Conservation (phyloP, 192 early-diverging fungal species). For the Entophlyctis luteolus region DNA sequence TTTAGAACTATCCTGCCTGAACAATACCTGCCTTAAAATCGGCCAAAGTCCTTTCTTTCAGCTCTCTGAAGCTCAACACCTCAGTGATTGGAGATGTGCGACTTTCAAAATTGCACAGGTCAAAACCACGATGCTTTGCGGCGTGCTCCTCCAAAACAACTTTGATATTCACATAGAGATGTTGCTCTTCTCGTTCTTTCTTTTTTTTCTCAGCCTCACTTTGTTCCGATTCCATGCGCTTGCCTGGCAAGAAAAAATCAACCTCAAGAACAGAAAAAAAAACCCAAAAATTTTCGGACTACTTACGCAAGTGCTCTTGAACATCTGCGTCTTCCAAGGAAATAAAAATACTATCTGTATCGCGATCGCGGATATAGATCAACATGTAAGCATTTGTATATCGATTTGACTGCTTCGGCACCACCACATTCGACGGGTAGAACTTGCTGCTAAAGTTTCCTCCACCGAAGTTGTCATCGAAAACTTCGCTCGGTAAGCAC, state of each 20-base stretch:
- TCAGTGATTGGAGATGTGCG: constrained; percentile 35
- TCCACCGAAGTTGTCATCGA: constrained; percentile 94
- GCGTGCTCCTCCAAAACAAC: constrained; percentile 70
- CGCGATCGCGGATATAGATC: constrained; percentile 85
- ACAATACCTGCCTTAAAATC: constrained; percentile 25
- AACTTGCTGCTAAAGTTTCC: constrained; percentile 45
- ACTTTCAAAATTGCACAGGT: constrained; percentile 74
- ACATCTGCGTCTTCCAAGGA: constrained; percentile 66
- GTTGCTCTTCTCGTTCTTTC: constrained; percentile 67
- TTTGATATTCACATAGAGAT: constrained; percentile 62
- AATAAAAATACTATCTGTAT: constrained; percentile 67
- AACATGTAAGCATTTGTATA: constrained; percentile 99
- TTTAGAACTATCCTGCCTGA: background rate
- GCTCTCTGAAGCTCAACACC: constrained; percentile 39
- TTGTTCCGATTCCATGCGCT: constrained; percentile 64
- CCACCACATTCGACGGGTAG: constrained; percentile 31
- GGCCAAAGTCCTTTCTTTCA: constrained; percentile 53
- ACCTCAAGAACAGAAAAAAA: too few species aligned
- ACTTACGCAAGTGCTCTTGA: constrained; percentile 71
- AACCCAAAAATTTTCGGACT: too few species aligned
- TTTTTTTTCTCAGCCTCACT: constrained; percentile 50
- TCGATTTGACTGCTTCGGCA: constrained; percentile 53
- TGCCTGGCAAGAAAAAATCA: too few species aligned
- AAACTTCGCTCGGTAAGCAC: constrained; percentile 71
- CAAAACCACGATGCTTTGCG: constrained; percentile 74